Base-by-base conservation (phyloP, 148 eudicot species). In the Simmondsia chinensis region DNA sequence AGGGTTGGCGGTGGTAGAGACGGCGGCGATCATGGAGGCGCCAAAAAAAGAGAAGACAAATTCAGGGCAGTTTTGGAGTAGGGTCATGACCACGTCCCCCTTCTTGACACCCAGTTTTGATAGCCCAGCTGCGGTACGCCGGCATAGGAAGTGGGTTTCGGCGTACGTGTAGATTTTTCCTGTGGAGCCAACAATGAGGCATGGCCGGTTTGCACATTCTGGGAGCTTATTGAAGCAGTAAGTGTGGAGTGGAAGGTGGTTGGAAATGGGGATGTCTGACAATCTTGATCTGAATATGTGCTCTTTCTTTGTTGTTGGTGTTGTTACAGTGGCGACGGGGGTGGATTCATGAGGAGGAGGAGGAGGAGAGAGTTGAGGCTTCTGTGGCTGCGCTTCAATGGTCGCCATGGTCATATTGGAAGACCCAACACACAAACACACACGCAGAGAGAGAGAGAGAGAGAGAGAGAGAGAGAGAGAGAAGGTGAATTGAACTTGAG, bases 21-120 rank as follows among this genome's bases (percentile, higher is more conserved):
- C 61, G 0, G 84, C 95, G 0, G 93, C 95, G 37, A 86, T 71
- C 81, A 82, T 82, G 20, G 95, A 86, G 0, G 87, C 83, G 0
- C 72, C 95, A 26, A 82, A 59, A 51, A 86, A 82, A 3, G 82
- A 33, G 57, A 86, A 82, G 0, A 65, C 84, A 30, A 86, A 86
- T 44, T 86, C 95, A 2, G 81, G 65, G 44, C 72, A 75, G 57
- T 86, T 86, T 11, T 68, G 93, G 6, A 86, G 63, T 3, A 86
- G 75, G 29, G 71, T 41, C 93, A 82, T 86, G 30, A 86, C 35
- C 0, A 71, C 81, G 19, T 86, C 93, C 0, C 83, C 87, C 6
- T 69, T 70, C 0, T 10, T 5, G 0, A 86, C 7, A 0, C 93
- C 93, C 2, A 70, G 66, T 4, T 26, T 65, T 18, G 70, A 41